Evolutionary conservation across 805 yeast species (phyloP).

Genomic region (Starmerella riodocensis): DNA sequence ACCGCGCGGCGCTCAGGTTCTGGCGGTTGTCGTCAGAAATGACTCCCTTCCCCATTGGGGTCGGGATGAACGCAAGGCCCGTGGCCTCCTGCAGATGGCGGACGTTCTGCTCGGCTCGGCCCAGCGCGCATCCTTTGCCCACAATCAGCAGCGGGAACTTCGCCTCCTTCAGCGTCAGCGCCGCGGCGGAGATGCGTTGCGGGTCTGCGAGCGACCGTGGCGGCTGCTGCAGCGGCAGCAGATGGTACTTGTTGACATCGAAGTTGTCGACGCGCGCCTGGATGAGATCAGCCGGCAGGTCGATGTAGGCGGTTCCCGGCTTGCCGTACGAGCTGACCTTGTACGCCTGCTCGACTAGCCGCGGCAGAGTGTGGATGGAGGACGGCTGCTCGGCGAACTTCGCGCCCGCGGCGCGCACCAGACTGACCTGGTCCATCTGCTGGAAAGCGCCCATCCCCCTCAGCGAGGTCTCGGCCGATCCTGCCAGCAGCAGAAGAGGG

Average conservation of each 20-base stretch:
- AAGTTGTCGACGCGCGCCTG: conserved; percentile 23
- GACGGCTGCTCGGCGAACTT: conserved; percentile 41
- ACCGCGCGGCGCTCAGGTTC: conserved; percentile 52
- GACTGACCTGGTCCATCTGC: conserved; percentile 51
- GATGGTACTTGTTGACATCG: background rate
- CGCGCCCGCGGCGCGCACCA: conserved; percentile 33
- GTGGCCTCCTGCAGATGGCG: conserved; percentile 33
- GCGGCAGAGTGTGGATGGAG: conserved; percentile 28
- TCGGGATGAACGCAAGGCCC: conserved; percentile 47
- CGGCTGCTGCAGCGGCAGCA: conserved; percentile 24
- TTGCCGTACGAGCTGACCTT: conserved; percentile 35
- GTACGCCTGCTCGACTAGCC: conserved; percentile 36
- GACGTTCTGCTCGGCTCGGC: conserved; percentile 31
- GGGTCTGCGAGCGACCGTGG: conserved; percentile 32
- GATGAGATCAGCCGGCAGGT: conserved; percentile 50
- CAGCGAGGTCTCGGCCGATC: conserved; percentile 40
- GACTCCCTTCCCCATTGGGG: conserved; percentile 72
- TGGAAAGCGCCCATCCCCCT: conserved; percentile 53
- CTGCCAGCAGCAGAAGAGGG: conserved; percentile 56
- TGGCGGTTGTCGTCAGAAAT: conserved; percentile 36
- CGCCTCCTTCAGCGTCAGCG: conserved; percentile 27
- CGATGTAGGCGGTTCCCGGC: conserved; percentile 52
- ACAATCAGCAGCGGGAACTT: conserved; percentile 42
- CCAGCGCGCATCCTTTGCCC: conserved; percentile 54
- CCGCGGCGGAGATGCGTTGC: conserved; percentile 29